Conservation (phyloP, 1,284 basidiomycete species). For the Cutaneotrichosporon arboriforme region DNA sequence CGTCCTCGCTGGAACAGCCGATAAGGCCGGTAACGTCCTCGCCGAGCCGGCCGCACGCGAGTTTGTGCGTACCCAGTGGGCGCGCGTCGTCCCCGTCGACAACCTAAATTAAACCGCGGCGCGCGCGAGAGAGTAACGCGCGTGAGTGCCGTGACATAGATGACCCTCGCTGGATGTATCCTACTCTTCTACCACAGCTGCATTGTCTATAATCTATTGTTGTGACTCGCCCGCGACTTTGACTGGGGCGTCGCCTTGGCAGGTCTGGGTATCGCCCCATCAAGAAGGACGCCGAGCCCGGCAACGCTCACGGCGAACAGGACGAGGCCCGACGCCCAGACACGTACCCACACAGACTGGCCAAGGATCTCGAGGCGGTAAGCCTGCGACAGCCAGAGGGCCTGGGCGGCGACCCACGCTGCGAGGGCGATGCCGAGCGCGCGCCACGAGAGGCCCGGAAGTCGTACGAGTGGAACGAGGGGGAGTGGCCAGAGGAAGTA, state of each 20-base stretch:
- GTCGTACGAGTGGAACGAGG: constrained; percentile 75
- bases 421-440: constrained; percentile 51
- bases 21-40: not conserved
- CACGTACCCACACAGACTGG: constrained; percentile 60
- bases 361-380: constrained; percentile 86
- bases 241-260: no score
- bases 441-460: constrained; percentile 54
- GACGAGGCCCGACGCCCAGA: constrained; percentile 72
- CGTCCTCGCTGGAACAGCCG: not conserved
- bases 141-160: no score
- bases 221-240: no score
- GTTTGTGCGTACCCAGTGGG: not conserved
- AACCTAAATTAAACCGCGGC: no score
- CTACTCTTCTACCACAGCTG: no score
- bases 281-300: constrained; percentile 5
- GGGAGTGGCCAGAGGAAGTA: constrained; percentile 98
- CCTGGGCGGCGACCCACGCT: constrained; percentile 70
- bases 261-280: not conserved
- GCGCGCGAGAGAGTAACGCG: no score
- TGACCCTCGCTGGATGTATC: no score
- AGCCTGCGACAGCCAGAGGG: constrained; percentile 74
- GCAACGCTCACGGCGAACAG: constrained; percentile 62
- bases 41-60: not conserved
- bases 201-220: no score
- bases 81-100: not conserved